Evolutionary conservation across 345 rosid genomes (phyloP), one percentile per base, ranked within the genome.

Genomic region (Ceriops decandra): DNA sequence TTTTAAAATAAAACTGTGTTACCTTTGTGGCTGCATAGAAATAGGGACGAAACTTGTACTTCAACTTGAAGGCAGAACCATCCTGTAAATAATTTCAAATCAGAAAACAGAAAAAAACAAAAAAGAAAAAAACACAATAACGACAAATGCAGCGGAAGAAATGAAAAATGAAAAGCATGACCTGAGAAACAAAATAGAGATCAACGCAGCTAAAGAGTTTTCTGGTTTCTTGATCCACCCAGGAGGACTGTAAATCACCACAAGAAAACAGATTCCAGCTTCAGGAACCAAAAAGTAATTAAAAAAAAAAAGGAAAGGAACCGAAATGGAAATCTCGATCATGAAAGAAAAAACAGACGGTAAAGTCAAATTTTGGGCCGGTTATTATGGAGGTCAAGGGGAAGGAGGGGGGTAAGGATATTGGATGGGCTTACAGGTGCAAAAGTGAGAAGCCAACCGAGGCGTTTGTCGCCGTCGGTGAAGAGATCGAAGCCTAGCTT

Each of bases 141-240:
- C 22, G 11, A 42, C 49, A 42, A 42, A 42, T 42, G 5, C 49
- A 42, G 17, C 17, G 1, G 0, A 52, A 3, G 26, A 24, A 22
- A 7, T 3, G 19, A 56, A 19, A 47, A 22, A 33, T 10, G 1
- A 65, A 6, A 1, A n/a, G 54, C 16, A 74, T 77, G 74, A 90
- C 98, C 97, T 90, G 97, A 75, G 90, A 79, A 72, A 89, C 97
- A 73, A 93, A 93, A 76, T 83, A 93, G 51, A 93, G 92, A 76
- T 93, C 96, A 36, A 91, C 83, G 56, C 97, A 93, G 69, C 97
- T 91, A 66, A 75, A 82, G 3, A 67, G 71, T 85, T 77, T 88
- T 33, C 83, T 76, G 16, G 88, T 83, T 68, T 91, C 97, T 22
- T 80, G 68, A 71, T 93, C 95, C 77, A 86, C 89, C 82, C 75